These are phyloP conservation scores for Leptodermis oblonga DNA, from an alignment of 257 asterid species.

Conservation along the genomic window DNA sequence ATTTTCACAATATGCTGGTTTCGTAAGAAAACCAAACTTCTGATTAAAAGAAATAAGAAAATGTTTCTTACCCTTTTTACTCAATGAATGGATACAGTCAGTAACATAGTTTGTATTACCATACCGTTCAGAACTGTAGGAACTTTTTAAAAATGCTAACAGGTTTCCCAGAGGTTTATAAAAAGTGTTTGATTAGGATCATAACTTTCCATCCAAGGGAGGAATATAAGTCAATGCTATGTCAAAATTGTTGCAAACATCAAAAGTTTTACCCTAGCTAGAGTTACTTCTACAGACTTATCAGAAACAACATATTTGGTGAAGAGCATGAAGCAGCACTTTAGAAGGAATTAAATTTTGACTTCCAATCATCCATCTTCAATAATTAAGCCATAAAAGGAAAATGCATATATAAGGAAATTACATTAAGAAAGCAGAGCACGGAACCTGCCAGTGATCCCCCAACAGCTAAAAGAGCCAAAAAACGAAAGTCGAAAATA, in stretches of 20 bases:
- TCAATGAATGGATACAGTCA: too few relatives aligned
- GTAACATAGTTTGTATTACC: not conserved
- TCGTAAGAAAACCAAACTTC: too few relatives aligned
- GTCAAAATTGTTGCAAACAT: not conserved
- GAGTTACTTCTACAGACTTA: not conserved
- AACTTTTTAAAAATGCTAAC: not conserved
- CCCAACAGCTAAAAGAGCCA: constrained; percentile 81
- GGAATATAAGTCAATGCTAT: not conserved
- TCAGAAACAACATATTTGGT: not conserved
- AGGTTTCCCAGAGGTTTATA: not conserved
- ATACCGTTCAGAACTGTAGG: not conserved
- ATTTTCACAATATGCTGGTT: not conserved
- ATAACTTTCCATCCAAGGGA: not conserved
- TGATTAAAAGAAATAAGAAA: too few relatives aligned
- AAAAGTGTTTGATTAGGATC: not conserved
- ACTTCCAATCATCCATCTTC: not conserved
- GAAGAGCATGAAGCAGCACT: not conserved
- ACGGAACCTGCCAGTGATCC: constrained; percentile 90
- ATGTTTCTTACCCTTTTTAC: too few relatives aligned
- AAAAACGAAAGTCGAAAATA: constrained; percentile 79
- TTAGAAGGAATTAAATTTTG: not conserved
- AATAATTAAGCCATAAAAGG: constrained; percentile 4
- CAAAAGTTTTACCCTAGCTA: not conserved
- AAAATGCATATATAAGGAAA: constrained; percentile 14
- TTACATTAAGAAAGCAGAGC: constrained; percentile 89